Percentiles rank a stretch among this genome's conserved stretches.
These are phyloP conservation scores for Gymnopus androsaceus DNA, from an alignment of 1,284 basidiomycete genomes.

Conservation along the genomic window DNA sequence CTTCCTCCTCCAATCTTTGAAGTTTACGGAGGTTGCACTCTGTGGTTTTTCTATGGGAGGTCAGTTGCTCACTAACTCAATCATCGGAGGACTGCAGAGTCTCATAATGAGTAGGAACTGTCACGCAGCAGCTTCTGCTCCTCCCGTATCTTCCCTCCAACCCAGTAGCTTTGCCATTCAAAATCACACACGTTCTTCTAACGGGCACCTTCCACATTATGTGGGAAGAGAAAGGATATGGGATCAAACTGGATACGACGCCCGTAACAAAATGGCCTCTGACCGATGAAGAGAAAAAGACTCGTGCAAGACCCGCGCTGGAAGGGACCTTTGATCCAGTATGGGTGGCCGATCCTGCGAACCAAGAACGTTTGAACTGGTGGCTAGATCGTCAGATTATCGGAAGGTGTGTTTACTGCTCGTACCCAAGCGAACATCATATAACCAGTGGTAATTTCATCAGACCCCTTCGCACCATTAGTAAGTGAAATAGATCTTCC, in stretches of 20 bases:
- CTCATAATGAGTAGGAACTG: slow-evolving; percentile 23
- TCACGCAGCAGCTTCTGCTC: slow-evolving; percentile 45
- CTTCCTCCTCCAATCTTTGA: slow-evolving; percentile 34
- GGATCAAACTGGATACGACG: slow-evolving; percentile 22
- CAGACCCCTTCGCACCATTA: slow-evolving; percentile 3
- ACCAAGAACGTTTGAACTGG: slow-evolving; percentile 3
- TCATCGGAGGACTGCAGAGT: neutral
- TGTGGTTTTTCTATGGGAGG: slow-evolving; percentile 49
- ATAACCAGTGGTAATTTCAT: no score
- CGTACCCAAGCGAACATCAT: no score
- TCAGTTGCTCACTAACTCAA: neutral
- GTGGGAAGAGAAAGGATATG: slow-evolving; percentile 27
- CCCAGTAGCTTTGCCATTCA: slow-evolving; percentile 39
- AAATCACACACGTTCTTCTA: slow-evolving; percentile 41
- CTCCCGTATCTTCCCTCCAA: slow-evolving; percentile 38
- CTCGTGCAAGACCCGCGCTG: neutral
- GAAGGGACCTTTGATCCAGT: slow-evolving; percentile 16
- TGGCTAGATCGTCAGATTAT: slow-evolving; percentile 4
- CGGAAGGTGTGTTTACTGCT: neutral
- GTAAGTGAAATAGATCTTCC: slow-evolving; percentile 2
- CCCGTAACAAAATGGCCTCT: neutral
- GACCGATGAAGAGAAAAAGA: slow-evolving; percentile 12
- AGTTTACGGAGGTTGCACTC: slow-evolving; percentile 42
- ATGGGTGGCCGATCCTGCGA: slow-evolving; percentile 13
- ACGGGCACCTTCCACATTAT: slow-evolving; percentile 33